A percentile compares a stretch with the other conserved stretches of the same genome.
Conservation (phyloP, 495 filamentous ascomycete genomes). For the Hypoxylon trugodes region DNA sequence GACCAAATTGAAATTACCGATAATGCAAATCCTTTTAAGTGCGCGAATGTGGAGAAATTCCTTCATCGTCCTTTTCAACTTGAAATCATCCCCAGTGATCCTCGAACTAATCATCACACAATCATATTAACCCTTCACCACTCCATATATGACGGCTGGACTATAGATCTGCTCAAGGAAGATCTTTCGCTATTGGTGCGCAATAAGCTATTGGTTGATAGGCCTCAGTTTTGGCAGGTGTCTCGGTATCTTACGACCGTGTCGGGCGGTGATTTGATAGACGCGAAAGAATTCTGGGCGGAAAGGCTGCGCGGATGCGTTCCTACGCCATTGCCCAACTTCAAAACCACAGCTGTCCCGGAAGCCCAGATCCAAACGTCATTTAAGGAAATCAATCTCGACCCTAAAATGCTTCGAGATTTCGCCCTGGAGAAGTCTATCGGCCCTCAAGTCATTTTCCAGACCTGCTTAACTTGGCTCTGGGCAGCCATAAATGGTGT, state of each 20-base stretch:
- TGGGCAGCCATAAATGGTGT: conserved; percentile 67
- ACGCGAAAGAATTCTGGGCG: conserved; percentile 63
- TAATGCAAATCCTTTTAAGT: conserved; percentile 27
- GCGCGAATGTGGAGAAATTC: conserved; percentile 42
- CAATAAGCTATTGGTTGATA: conserved; percentile 30
- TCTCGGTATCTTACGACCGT: conserved; percentile 21
- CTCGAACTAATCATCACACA: conserved; percentile 25
- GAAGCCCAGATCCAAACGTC: conserved; percentile 21
- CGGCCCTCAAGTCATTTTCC: conserved; percentile 71
- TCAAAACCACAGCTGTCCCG: conserved; percentile 31
- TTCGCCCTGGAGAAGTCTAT: conserved; percentile 28
- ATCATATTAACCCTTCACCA: conserved; percentile 65
- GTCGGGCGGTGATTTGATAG: conserved; percentile 15
- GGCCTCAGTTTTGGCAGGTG: conserved; percentile 63
- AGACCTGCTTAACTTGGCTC: conserved; percentile 73
- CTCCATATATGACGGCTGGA: conserved; percentile 86
- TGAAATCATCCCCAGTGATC: conserved; percentile 49
- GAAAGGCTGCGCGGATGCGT: conserved; percentile 57
- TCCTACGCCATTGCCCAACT: conserved; percentile 52
- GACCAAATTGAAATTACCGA: conserved; percentile 53
- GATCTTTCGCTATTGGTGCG: conserved; percentile 63
- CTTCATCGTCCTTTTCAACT: conserved; percentile 67
- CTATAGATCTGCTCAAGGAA: conserved; percentile 72
- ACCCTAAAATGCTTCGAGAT: conserved; percentile 20
- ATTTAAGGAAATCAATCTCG: conserved; percentile 34